These are phyloP conservation scores for Hordeum marinum DNA, from an alignment of 176 grass and related monocot species.

Conservation along the genomic window DNA sequence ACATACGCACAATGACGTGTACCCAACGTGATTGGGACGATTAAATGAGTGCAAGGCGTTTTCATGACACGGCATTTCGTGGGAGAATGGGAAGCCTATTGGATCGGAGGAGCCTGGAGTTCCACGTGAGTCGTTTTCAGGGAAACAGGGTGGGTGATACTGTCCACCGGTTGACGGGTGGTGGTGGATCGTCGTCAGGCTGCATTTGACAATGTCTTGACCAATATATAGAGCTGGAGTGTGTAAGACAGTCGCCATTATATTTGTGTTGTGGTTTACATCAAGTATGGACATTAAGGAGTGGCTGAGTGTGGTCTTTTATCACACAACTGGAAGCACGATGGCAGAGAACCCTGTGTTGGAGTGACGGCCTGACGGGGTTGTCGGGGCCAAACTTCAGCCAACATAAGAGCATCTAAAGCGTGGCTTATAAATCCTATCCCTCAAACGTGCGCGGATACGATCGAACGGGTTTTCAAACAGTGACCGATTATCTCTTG, in stretches of 20 bases:
- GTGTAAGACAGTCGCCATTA: not conserved
- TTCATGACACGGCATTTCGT: not conserved
- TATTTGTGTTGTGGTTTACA: not conserved
- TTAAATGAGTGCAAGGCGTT: not conserved
- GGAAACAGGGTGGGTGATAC: not conserved
- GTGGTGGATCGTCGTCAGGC: not conserved
- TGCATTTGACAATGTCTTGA: not conserved
- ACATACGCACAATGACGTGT: not conserved
- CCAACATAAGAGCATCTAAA: too few species aligned
- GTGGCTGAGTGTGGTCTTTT: too few species aligned
- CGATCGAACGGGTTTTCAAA: too few species aligned
- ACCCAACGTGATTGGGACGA: not conserved
- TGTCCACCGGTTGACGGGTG: conserved; percentile 14
- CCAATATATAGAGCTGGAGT: not conserved
- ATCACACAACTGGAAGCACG: too few species aligned
- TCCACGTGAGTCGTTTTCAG: conserved; percentile 9
- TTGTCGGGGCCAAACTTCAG: too few species aligned
- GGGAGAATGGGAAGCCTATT: not conserved
- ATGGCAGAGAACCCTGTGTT: too few species aligned
- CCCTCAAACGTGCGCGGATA: too few species aligned
- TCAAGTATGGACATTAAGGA: not conserved
- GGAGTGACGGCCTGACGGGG: too few species aligned
- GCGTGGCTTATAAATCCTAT: too few species aligned
- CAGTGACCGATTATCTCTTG: too few species aligned
- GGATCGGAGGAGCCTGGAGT: not conserved